Base-by-base conservation (phyloP, 2,329 filamentous ascomycete species). In the Hyphodiscus sp. region DNA sequence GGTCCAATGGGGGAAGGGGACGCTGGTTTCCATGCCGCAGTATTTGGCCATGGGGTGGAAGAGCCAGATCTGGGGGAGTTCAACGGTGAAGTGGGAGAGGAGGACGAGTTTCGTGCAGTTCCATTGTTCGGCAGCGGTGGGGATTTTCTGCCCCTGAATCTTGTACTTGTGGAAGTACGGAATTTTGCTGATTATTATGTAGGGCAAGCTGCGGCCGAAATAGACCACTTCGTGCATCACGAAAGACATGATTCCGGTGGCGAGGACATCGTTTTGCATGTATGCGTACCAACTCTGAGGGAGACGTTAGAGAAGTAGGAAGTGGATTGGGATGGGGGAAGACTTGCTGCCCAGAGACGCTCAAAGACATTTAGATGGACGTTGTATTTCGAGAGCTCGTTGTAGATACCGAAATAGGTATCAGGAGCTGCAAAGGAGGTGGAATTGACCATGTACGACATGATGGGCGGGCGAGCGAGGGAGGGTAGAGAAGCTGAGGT, bases 211-310 rank as follows among this genome's bases (percentile, higher is more conserved):
- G 26, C 94, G 85, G 64, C 94, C 94, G 68, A 97, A 99, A 78
- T 99, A 99, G 66, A 99, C 81, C 42, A 83, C 52, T 73, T 99
- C 94, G 77, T 99, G 94, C 82, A 97, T 89, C 63, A 86, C 74
- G 71, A 99, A 99, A 66, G 91, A 96, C 88, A 97, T 87, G 76
- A 99, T 94, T 57, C 94, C 94, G 2, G 94, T 99, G 55, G 94
- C 94, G 58, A 99, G 84, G 51, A 88, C 86, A 74, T 99, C 94
- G 71, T 99, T 99, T 71, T 95, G 89, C 87, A 97, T 96, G 80
- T 85, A 99, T 16, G 92, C 82, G 71, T 99, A 99, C 92, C 91
- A 97, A 42, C 91, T 85, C 73, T 83, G 51, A 11, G 30, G 20
- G 29, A 53, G 42, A 50, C 52, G 56, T 64, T 58, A 66, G 59